Base-by-base conservation (phyloP, 257 asterid genomes). In the Solanum paucissectum region DNA sequence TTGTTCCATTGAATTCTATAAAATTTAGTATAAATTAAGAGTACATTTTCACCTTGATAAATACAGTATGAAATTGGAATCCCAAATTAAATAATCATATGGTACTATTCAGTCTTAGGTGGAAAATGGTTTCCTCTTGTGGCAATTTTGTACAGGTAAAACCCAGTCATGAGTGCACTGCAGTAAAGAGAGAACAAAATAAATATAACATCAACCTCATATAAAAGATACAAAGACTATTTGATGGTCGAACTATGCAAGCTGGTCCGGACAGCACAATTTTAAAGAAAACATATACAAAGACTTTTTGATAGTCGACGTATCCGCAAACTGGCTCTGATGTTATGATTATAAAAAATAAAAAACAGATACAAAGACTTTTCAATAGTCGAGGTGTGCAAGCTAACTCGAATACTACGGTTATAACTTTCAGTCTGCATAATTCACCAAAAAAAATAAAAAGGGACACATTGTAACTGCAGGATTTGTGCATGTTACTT, bases 81-180 rank as follows among this genome's bases (percentile, higher is more conserved):
- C 69, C 85, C 32, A 49, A 32, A 58, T 34, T 23, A 58, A 86
- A 52, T 72, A n/a, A 21, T 23, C 87, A 62, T n/a, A 34, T 29
- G 42, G 7, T 86, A 42, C 90, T 85, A 96, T 91, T 97, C 97
- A 9, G 83, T 38, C 95, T 97, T 95, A 0, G 95, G 90, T 21
- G 95, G 90, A 84, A 96, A 71, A 89, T 93, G 97, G 90, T 96
- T 96, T 88, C 99, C 99, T 13, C 98, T 96, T 4, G 94, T 92
- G 49, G 91, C 94, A 77, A 96, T 72, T 91, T 97, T 97, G 94
- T 92, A 96, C 27, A 94, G 89, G 85, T 95, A 97, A 89, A 96
- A 97, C 29, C 81, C 93, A 12, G 97, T 87, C 99, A 97, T 95
- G 76, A 95, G 87, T 12, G 89, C 85, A 84, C 99, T 96, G 98